Base-by-base conservation (phyloP, 2,329 filamentous ascomycete genomes). In the Emmonsiellopsis sp. region DNA sequence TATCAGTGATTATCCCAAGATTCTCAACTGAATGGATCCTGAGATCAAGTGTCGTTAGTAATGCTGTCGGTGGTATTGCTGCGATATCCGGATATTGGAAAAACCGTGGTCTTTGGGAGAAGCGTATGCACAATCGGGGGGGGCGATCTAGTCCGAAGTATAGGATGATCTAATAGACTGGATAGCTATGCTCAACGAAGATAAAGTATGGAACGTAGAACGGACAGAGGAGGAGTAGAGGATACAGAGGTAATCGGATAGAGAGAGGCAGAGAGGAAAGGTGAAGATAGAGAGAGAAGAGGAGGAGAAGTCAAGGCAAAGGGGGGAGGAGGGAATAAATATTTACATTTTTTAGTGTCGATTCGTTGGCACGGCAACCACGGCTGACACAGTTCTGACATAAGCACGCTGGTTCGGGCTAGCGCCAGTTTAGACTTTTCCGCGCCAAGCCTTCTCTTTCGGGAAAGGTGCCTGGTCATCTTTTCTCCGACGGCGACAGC, bases 341-440 rank as follows among this genome's bases (percentile, higher is more conserved):
- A 71, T 61, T 61, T 60, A 59, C 61, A 49, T 52, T 39, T 13
- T 56, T 61, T 62, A 59, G 64, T 60, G 60, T 56, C 57, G 49
- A 49, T 33, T 49, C 58, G 68, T 66, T 64, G 65, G 62, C 68
- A 63, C 62, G 65, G 69, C 71, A 74, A 75, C 72, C 56, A 61
- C 50, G 27, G 49, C 46, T 17, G 52, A 50, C 14, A 48, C 52
- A 51, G 58, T 39, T 67, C 64, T 65, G 68, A 68, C 72, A 70
- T 66, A 75, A 76, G 13, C 21, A 10, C 3, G 2, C 17, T 17
- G 42, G 17, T 42, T 21, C 7, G 47, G 21, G 9, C 40, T 51
- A 49, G 47, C 11, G 8, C 6, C 2, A 2, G 10, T 21, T 42
- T 13, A 9, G 14, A 42, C 14, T 31, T 13, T 21, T 2, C 3